Conservation (phyloP, 2,329 filamentous ascomycete genomes). For the Talaromyces amestolkiae region DNA sequence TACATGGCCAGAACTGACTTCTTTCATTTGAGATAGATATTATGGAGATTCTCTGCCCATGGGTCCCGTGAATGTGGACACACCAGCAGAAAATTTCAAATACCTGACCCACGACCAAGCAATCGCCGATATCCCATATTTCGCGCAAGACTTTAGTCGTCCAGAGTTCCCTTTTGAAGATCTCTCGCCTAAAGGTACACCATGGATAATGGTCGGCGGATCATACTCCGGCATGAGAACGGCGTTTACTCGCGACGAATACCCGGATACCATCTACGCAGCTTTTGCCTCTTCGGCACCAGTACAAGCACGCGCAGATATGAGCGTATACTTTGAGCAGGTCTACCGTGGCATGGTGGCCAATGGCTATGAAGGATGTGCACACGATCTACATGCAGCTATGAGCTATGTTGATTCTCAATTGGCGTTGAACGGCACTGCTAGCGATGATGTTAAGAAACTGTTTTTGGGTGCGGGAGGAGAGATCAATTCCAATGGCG, state of each 20-base stretch:
- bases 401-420: conserved; percentile 50
- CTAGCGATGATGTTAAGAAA: conserved; percentile 45
- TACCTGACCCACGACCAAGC: conserved; percentile 46
- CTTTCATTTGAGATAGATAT: conserved; percentile 30
- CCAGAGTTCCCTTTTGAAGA: conserved; percentile 32
- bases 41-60: conserved; percentile 44
- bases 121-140: conserved; percentile 46
- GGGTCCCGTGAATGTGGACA: conserved; percentile 33
- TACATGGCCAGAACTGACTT: neutral
- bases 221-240: conserved; percentile 47
- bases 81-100: conserved; percentile 39
- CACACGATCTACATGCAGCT: conserved; percentile 49
- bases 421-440: conserved; percentile 33
- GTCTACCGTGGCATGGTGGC: conserved; percentile 49
- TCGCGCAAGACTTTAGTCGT: conserved; percentile 42
- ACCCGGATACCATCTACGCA: conserved; percentile 43
- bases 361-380: conserved; percentile 53
- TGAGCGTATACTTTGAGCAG: conserved; percentile 53
- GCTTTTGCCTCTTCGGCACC: conserved; percentile 44
- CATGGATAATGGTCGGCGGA: conserved; percentile 49
- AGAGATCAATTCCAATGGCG: conserved; percentile 46
- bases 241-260: conserved; percentile 44
- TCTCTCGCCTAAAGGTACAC: conserved; percentile 40
- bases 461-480: conserved; percentile 50
- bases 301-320: conserved; percentile 49